Evolutionary conservation across 345 rosid species (phyloP).

Genomic region (Jatropha curcas): DNA sequence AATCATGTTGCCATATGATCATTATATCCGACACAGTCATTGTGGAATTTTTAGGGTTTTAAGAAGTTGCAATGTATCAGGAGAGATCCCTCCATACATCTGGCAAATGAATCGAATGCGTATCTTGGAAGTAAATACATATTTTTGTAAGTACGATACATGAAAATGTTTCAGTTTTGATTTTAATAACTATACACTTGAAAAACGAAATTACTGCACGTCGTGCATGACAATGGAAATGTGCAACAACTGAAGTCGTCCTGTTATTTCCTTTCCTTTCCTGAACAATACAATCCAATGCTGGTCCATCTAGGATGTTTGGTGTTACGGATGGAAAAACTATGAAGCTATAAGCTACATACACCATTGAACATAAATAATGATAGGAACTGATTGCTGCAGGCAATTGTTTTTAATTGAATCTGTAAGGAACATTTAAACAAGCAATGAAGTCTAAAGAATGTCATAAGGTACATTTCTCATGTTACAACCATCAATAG

Average conservation of each 20-base stretch:
- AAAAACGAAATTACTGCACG: background rate
- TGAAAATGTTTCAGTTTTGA: background rate
- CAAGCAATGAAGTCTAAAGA: no score
- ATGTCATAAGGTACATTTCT: no score
- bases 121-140: constrained; percentile 26
- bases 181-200: background rate
- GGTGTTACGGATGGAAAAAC: no score
- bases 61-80: constrained; percentile 36
- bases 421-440: background rate
- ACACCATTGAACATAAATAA: background rate
- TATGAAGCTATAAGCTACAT: no score
- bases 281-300: no score
- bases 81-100: constrained; percentile 32
- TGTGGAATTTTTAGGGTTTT: constrained; percentile 27
- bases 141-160: background rate
- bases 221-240: background rate
- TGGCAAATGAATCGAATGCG: constrained; percentile 31
- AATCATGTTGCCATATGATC: background rate
- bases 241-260: background rate
- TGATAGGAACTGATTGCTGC: background rate
- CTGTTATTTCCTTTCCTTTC: no score
- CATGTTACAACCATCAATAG: no score
- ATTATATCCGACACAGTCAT: background rate
- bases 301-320: background rate
- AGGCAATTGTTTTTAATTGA: background rate